These are phyloP conservation scores for Colletotrichum lentis DNA, from an alignment of 2,329 filamentous ascomycete genomes.

Conservation along the genomic window DNA sequence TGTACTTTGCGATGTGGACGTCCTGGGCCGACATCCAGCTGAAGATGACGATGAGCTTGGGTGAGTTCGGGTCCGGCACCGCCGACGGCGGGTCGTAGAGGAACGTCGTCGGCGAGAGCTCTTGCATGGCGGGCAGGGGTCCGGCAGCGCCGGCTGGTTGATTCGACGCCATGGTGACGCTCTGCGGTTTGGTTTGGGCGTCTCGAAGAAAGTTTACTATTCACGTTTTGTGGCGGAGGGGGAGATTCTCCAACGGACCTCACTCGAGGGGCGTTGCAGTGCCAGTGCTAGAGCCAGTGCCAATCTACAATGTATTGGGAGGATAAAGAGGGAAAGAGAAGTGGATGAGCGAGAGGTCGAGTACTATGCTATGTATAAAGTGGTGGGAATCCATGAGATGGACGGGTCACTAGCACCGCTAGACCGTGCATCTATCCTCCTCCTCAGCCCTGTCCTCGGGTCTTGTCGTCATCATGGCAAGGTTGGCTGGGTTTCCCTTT, in stretches of 20 bases:
- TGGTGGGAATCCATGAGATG: slow-evolving; percentile 22
- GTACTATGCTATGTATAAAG: slow-evolving; percentile 8
- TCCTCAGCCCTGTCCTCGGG: slow-evolving; percentile 23
- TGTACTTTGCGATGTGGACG: slow-evolving; percentile 61
- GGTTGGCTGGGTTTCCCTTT: slow-evolving; percentile 21
- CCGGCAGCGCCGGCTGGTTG: slow-evolving; percentile 34
- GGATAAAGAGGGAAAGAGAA: background rate
- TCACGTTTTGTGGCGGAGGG: too few relatives aligned
- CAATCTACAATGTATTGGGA: background rate
- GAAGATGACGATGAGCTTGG: slow-evolving; percentile 58
- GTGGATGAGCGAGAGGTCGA: background rate
- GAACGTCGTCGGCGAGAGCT: slow-evolving; percentile 50
- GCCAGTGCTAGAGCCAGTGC: background rate
- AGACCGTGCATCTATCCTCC: background rate
- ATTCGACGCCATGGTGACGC: slow-evolving; percentile 43
- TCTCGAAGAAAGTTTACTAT: slow-evolving; percentile 2
- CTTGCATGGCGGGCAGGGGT: slow-evolving; percentile 49
- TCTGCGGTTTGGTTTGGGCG: background rate
- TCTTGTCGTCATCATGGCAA: slow-evolving; percentile 22
- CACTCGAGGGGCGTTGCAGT: background rate
- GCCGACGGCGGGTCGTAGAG: slow-evolving; percentile 46
- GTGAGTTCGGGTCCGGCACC: slow-evolving; percentile 41
- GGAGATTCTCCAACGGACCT: background rate
- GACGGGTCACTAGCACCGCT: slow-evolving; percentile 26
- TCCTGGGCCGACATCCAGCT: slow-evolving; percentile 63